Percentiles rank a stretch among this genome's conserved stretches.
Conservation (phyloP, 768 basidiomycete species). For the Lentinula lateritia region DNA sequence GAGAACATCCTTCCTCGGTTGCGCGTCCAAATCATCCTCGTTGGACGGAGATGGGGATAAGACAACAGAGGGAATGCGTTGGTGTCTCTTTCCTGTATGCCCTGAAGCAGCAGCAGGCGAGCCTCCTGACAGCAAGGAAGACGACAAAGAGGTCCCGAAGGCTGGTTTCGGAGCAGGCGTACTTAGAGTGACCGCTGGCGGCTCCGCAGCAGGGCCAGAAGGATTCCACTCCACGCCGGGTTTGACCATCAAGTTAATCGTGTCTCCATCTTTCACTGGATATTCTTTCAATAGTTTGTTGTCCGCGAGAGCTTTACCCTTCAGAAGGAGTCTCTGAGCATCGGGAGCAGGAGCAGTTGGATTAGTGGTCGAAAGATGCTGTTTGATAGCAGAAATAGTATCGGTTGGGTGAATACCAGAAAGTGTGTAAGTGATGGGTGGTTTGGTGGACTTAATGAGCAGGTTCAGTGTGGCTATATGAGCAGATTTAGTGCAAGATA, state of each 20-base stretch:
- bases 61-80: slow-evolving; percentile 72
- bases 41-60: slow-evolving; percentile 70
- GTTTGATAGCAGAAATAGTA: slow-evolving; percentile 75
- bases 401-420: slow-evolving; percentile 68
- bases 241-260: slow-evolving; percentile 84
- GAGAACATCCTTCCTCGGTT: slow-evolving; percentile 51
- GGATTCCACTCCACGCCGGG: slow-evolving; percentile 66
- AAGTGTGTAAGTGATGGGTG: slow-evolving; percentile 69
- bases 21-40: slow-evolving; percentile 31
- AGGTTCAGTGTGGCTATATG: slow-evolving; percentile 49
- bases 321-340: slow-evolving; percentile 81
- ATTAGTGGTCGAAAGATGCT: slow-evolving; percentile 54
- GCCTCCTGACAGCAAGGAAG: slow-evolving; percentile 17
- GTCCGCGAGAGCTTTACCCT: slow-evolving; percentile 92
- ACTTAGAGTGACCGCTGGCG: not conserved
- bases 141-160: not conserved
- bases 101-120: slow-evolving; percentile 15
- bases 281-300: slow-evolving; percentile 89
- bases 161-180: not conserved
- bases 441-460: slow-evolving; percentile 90
- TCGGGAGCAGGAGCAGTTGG: slow-evolving; percentile 72
- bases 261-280: slow-evolving; percentile 72
- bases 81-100: slow-evolving; percentile 36
- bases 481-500: not conserved
- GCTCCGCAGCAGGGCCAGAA: slow-evolving; percentile 14